These are phyloP conservation scores for Hypoxylon lienhwacheense DNA, from an alignment of 495 filamentous ascomycete species.

Conservation along the genomic window DNA sequence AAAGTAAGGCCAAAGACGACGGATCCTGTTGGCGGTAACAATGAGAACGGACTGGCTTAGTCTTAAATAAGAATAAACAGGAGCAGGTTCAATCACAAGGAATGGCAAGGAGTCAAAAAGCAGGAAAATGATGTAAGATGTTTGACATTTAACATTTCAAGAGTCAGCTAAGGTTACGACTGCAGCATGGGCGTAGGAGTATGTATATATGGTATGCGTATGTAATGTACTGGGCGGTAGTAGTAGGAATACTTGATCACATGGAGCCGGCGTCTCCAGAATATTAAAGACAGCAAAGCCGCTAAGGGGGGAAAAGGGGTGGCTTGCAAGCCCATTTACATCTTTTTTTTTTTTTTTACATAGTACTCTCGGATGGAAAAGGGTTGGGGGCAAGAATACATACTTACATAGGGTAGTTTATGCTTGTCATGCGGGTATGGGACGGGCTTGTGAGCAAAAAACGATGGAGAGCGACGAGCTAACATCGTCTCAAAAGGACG, in stretches of 20 bases:
- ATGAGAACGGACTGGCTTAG: conserved; percentile 6
- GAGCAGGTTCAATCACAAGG: conserved; percentile 18
- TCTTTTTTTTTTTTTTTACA: conserved; percentile 2
- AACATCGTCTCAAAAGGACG: conserved; percentile 17
- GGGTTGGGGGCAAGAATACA: conserved; percentile 25
- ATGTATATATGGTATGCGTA: no score
- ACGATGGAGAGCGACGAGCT: conserved; percentile 19
- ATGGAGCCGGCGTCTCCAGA: conserved; percentile 31
- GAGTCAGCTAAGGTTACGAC: conserved; percentile 28
- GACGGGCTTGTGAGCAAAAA: conserved; percentile 30
- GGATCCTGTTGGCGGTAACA: background rate
- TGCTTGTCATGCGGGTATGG: conserved; percentile 33
- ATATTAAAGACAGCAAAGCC: conserved; percentile 31
- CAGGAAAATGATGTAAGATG: conserved; percentile 31
- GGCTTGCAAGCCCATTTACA: conserved; percentile 24
- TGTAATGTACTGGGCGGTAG: no score
- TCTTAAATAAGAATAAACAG: conserved; percentile 22
- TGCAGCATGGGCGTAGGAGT: conserved; percentile 21
- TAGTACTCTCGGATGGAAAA: conserved; percentile 11
- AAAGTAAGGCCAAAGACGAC: conserved; percentile 1
- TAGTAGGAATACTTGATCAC: conserved; percentile 31
- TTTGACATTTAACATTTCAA: conserved; percentile 23
- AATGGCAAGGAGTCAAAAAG: conserved; percentile 14
- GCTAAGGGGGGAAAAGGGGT: conserved; percentile 26
- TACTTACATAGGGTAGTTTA: conserved; percentile 16